Percentiles rank a stretch among this genome's conserved stretches.
These are phyloP conservation scores for Fragaria vesca DNA, from an alignment of 306 rosid genomes.

Conservation along the genomic window DNA sequence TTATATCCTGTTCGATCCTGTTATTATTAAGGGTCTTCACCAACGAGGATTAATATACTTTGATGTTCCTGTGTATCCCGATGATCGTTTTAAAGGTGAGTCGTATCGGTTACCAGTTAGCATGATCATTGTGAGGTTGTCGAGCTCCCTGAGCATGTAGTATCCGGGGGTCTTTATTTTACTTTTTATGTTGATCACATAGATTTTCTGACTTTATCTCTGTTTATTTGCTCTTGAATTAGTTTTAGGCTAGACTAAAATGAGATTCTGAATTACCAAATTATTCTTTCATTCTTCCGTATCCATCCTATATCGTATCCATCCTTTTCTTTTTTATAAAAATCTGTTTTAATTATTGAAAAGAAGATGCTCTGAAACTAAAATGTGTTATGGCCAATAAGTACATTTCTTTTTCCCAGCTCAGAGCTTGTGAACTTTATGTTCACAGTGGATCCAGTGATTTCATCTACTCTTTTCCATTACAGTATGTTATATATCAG, in stretches of 20 bases:
- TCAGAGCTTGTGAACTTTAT: not conserved
- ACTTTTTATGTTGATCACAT: not conserved
- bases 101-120: slow-evolving; percentile 3
- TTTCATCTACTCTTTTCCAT: not conserved
- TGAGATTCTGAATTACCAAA: not conserved
- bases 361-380: not conserved
- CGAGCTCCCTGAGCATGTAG: not conserved
- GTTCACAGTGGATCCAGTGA: not conserved
- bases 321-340: not conserved
- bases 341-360: not conserved
- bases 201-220: not conserved
- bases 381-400: not conserved
- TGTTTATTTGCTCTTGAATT: slow-evolving; percentile 5
- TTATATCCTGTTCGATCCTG: slow-evolving; percentile 63
- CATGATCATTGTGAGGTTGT: not conserved
- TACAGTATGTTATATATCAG: not conserved
- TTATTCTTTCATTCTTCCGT: not conserved
- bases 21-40: slow-evolving; percentile 56
- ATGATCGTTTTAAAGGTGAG: slow-evolving; percentile 83
- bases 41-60: slow-evolving; percentile 76
- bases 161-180: not conserved
- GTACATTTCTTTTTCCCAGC: not conserved
- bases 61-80: slow-evolving; percentile 81
- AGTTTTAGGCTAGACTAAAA: not conserved
- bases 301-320: not conserved